Evolutionary conservation across 1,284 basidiomycete species (phyloP).

Genomic region (Sphagnurus paluster): DNA sequence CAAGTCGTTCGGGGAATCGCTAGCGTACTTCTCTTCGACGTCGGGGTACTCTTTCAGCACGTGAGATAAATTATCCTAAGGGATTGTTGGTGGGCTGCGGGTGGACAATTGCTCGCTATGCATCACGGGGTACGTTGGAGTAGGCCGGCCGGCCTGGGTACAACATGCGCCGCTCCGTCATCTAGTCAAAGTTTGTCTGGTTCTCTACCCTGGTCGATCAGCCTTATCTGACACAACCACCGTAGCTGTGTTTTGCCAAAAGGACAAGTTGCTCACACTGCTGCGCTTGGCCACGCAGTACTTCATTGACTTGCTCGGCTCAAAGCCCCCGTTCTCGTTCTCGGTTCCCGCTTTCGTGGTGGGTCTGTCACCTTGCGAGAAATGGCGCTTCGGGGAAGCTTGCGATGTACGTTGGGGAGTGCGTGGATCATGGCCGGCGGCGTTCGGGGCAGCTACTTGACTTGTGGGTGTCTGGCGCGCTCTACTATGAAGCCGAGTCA

Average conservation of each 20-base stretch:
- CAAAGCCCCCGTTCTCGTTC: constrained; percentile 74
- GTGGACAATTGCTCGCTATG: constrained; percentile 84
- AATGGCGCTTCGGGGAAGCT: constrained; percentile 78
- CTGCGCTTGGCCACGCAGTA: constrained; percentile 44
- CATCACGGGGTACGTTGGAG: constrained; percentile 24
- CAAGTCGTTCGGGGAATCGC: constrained; percentile 54
- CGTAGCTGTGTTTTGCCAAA: constrained; percentile 74
- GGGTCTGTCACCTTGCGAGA: constrained; percentile 82
- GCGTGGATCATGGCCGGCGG: constrained; percentile 82
- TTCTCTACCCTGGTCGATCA: no score
- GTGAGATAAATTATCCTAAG: constrained; percentile 68
- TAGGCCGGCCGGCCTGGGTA: background rate
- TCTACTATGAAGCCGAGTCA: no score
- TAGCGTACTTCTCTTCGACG: no score
- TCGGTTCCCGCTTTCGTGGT: constrained; percentile 78
- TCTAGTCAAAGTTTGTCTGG: no score
- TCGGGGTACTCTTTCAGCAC: no score
- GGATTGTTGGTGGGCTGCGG: constrained; percentile 68
- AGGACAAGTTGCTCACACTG: constrained; percentile 56
- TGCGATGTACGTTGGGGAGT: constrained; percentile 95
- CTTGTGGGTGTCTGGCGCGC: no score
- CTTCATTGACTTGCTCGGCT: constrained; percentile 57
- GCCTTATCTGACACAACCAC: no score
- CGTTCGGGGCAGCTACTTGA: no score
- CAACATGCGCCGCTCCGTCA: constrained; percentile 4